phyloP scores from a whole-genome alignment of 257 asterid genomes.

The Thymus quinquecostatus region DNA sequence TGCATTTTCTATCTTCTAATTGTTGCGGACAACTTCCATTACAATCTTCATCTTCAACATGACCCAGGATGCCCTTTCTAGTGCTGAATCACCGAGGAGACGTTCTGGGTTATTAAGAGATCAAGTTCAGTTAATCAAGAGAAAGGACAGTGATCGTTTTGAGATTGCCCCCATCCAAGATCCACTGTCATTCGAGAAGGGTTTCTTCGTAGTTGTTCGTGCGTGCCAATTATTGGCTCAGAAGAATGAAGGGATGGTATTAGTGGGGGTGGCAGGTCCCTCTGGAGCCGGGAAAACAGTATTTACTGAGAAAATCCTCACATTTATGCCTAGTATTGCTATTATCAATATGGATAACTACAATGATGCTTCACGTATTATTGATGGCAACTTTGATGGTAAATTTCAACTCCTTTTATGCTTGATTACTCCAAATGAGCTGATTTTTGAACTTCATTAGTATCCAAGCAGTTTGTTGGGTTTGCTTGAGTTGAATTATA shows the following conservation, averaged over 20 bases:
- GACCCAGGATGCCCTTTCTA: slow-evolving; percentile 60
- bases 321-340: slow-evolving; percentile 87
- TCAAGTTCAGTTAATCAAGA: slow-evolving; percentile 83
- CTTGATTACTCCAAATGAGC: slow-evolving; percentile 8
- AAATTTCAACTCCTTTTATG: slow-evolving; percentile 20
- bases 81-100: slow-evolving; percentile 79
- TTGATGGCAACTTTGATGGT: slow-evolving; percentile 97
- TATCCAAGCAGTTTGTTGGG: slow-evolving; percentile 11
- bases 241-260: slow-evolving; percentile 78
- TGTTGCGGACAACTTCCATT: no score
- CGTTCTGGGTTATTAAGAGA: slow-evolving; percentile 82
- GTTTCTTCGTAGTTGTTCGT: slow-evolving; percentile 80
- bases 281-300: slow-evolving; percentile 97
- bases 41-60: slow-evolving; percentile 35
- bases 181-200: slow-evolving; percentile 88
- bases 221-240: slow-evolving; percentile 95
- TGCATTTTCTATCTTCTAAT: no score
- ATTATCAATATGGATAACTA: slow-evolving; percentile 92
- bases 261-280: slow-evolving; percentile 96
- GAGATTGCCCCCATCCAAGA: slow-evolving; percentile 87
- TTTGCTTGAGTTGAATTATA: slow-evolving; percentile 17
- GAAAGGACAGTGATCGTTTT: slow-evolving; percentile 72
- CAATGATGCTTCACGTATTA: slow-evolving; percentile 83
- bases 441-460: slow-evolving; percentile 6
- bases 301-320: slow-evolving; percentile 82